Percentiles rank a stretch among this genome's conserved stretches.
phyloP scores from a whole-genome alignment of 108 stramenopile species.

The Epithemia pelagica region DNA sequence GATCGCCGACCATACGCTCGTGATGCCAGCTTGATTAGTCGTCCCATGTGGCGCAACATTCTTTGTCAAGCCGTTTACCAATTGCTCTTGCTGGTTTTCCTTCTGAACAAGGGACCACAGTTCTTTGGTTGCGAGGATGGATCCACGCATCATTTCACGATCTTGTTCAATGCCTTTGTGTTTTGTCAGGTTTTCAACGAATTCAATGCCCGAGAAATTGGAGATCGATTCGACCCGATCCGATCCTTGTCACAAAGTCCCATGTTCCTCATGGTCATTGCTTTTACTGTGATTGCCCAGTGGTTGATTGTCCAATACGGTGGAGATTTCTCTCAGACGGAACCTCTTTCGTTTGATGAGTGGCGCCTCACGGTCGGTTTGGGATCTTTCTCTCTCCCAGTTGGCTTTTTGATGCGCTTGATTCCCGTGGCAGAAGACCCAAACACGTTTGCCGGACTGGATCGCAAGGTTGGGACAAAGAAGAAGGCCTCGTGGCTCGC shows the following conservation, averaged over 20 bases:
- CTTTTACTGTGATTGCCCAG: conserved; percentile 76
- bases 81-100: conserved; percentile 49
- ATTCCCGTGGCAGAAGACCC: conserved; percentile 64
- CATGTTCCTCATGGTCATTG: conserved; percentile 76
- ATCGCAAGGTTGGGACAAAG: conserved; percentile 13
- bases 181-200: conserved; percentile 92
- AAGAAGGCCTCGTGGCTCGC: conserved; percentile 24
- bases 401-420: conserved; percentile 66
- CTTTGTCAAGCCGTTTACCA: conserved; percentile 73
- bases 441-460: conserved; percentile 50
- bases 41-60: conserved; percentile 85
- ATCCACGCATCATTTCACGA: conserved; percentile 70
- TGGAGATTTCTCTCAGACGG: conserved; percentile 74
- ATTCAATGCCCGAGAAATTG: conserved; percentile 86
- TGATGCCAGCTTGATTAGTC: conserved; percentile 67
- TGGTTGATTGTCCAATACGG: conserved; percentile 84
- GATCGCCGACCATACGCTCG: conserved; percentile 69
- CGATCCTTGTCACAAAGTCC: conserved; percentile 48
- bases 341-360: conserved; percentile 44
- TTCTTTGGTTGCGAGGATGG: conserved; percentile 64
- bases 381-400: conserved; percentile 60
- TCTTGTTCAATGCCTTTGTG: conserved; percentile 94
- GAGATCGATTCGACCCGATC: conserved; percentile 56
- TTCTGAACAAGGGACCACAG: conserved; percentile 45
- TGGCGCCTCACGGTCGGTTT: conserved; percentile 56